Percentiles rank a stretch among this genome's conserved stretches.
Conservation (phyloP, 495 filamentous ascomycete species). For the Trichoderma gamsii region DNA sequence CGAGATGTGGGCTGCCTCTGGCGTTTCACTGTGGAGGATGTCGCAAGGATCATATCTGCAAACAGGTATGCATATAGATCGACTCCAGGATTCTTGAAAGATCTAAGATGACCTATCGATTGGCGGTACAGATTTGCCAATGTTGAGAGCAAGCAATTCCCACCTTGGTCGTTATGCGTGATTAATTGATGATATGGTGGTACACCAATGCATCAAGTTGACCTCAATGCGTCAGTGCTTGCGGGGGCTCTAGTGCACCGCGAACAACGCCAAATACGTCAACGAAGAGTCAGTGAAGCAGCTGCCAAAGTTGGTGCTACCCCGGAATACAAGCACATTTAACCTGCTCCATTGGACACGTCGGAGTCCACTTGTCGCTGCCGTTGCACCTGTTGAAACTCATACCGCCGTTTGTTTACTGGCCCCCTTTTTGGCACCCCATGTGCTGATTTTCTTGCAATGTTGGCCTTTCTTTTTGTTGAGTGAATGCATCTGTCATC, state of each 20-base stretch:
- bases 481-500: no score
- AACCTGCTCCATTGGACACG: background rate
- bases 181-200: no score
- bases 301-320: background rate
- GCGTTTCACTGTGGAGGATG: no score
- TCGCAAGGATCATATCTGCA: no score
- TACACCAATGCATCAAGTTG: no score
- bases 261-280: background rate
- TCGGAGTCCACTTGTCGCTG: background rate
- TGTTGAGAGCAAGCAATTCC: no score
- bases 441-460: background rate
- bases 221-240: background rate
- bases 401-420: constrained; percentile 1
- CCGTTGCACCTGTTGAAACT: background rate
- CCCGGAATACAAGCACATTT: background rate
- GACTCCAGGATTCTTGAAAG: no score
- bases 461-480: background rate
- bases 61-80: no score
- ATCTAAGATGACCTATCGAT: no score
- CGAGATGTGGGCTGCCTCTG: no score
- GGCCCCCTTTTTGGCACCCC: background rate
- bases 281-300: background rate
- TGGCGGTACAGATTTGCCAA: no score
- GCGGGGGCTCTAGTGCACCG: background rate
- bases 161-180: no score